These are phyloP conservation scores for Fonsecaea pedrosoi DNA, from an alignment of 2,329 filamentous ascomycete species.

Conservation along the genomic window DNA sequence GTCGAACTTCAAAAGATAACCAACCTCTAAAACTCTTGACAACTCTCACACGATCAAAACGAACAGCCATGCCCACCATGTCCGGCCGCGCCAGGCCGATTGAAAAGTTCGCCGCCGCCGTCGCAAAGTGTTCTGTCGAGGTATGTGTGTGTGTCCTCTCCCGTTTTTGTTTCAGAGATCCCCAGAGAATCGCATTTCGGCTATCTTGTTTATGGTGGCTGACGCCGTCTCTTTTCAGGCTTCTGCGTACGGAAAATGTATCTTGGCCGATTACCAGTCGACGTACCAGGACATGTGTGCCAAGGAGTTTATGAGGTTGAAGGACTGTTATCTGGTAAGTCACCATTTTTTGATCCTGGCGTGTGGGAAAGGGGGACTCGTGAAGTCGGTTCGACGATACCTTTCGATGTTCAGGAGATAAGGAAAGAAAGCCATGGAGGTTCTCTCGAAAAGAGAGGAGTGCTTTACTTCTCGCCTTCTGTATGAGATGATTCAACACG, in stretches of 20 bases:
- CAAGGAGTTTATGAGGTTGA: conserved; percentile 82
- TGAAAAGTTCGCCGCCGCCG: conserved; percentile 71
- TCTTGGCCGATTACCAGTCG: conserved; percentile 86
- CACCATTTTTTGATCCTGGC: background rate
- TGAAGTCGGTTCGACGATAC: too few relatives aligned
- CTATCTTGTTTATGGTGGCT: too few relatives aligned
- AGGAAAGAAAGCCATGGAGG: background rate
- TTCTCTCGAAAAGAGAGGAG: background rate
- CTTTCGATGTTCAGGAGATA: background rate
- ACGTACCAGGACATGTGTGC: conserved; percentile 90
- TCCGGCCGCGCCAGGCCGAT: conserved; percentile 65
- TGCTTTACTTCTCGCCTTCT: too few relatives aligned
- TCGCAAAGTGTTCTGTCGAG: conserved; percentile 70
- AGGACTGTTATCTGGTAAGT: conserved; percentile 84
- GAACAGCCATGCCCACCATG: conserved; percentile 46
- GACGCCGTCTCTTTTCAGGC: conserved; percentile 55
- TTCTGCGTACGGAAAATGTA: conserved; percentile 85
- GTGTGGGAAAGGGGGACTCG: background rate
- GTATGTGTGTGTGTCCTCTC: conserved; percentile 49
- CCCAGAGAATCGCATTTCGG: too few relatives aligned
- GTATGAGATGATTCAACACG: too few relatives aligned
- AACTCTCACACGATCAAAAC: too few relatives aligned
- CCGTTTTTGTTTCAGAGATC: too few relatives aligned
- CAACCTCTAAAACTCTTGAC: too few relatives aligned
- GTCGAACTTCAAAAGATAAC: too few relatives aligned